Conservation (phyloP, 73 alveolate species). For the Tetrahymena malaccensis region DNA sequence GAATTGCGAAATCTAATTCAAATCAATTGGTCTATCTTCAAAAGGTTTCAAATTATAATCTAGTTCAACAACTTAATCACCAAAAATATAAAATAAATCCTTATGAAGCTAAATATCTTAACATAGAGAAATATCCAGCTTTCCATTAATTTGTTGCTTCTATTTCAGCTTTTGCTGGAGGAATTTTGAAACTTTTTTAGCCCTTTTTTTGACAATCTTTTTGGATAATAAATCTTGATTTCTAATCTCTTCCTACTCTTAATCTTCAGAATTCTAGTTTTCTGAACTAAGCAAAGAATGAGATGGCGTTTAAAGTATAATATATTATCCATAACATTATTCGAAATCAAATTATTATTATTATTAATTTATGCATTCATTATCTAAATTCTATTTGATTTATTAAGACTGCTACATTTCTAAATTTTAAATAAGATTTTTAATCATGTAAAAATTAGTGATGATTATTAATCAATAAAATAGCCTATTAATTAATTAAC, state of each 20-base stretch:
- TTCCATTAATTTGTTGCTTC: not conserved
- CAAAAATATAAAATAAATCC: not conserved
- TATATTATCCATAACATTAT: not conserved
- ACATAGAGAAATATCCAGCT: not conserved
- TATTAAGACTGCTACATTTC: not conserved
- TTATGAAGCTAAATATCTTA: not conserved
- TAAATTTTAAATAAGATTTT: too few relatives aligned
- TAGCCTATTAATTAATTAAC: too few relatives aligned
- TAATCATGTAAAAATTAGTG: too few relatives aligned
- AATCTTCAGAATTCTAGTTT: not conserved
- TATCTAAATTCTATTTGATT: too few relatives aligned
- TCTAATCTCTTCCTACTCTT: not conserved
- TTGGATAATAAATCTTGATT: not conserved
- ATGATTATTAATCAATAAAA: too few relatives aligned
- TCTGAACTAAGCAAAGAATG: not conserved
- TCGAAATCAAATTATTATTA: not conserved
- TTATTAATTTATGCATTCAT: too few relatives aligned
- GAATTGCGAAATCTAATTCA: not conserved
- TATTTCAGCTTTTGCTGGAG: not conserved
- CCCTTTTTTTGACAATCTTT: not conserved
- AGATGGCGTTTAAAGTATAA: not conserved
- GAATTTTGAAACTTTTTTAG: not conserved
- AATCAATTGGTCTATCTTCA: not conserved
- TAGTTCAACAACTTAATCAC: not conserved
- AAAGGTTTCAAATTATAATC: not conserved